These are phyloP conservation scores for sunflower (Helianthus annuus) DNA, from an alignment of 129 eudicot genomes.

Conservation along the genomic window HanXRQr2.0-SUNRISE NC_035448.2:160697013-160697512, in stretches of 20 bases:
- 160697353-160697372: not conserved
- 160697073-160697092: constrained; percentile 58
- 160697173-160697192: too few species aligned
- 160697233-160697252: too few species aligned
- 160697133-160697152: constrained; percentile 41
- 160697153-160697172: not conserved
- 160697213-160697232: not conserved
- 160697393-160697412: too few species aligned
- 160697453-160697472: too few species aligned
- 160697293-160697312: constrained; percentile 79
- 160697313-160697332: constrained; percentile 61
- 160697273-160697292: constrained; percentile 60
- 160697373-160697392: not conserved
- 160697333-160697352: constrained; percentile 7
- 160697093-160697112: constrained; percentile 76
- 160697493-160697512: too few species aligned
- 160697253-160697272: not conserved
- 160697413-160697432: too few species aligned
- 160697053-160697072: not conserved
- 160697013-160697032: constrained; percentile 41
- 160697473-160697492: too few species aligned
- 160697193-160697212: too few species aligned
- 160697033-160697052: not conserved
- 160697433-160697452: too few species aligned
- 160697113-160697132: constrained; percentile 90